Conservation (phyloP, 2,329 filamentous ascomycete genomes). For the Lachnellula cervina region DNA sequence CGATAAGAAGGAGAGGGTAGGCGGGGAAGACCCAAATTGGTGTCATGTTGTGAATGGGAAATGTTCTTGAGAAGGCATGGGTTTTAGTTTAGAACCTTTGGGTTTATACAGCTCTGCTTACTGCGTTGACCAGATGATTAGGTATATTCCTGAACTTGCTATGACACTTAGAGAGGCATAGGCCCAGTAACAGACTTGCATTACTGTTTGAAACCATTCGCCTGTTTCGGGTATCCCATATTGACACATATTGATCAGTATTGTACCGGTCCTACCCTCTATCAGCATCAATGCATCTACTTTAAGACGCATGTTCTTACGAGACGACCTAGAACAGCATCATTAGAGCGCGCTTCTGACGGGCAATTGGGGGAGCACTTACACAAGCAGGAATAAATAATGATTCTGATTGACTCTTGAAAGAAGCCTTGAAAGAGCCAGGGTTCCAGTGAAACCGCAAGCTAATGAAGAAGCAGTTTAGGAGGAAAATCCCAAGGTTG, state of each 20-base stretch:
- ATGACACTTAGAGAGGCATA: conserved; percentile 64
- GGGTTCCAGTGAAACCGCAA: conserved; percentile 66
- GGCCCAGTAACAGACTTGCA: conserved; percentile 70
- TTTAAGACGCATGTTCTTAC: conserved; percentile 44
- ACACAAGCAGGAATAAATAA: conserved; percentile 69
- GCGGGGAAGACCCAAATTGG: conserved; percentile 85
- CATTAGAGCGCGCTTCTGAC: neutral
- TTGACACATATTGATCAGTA: conserved; percentile 73
- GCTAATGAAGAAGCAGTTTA: conserved; percentile 60
- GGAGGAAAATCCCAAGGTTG: conserved; percentile 58
- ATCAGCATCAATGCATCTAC: conserved; percentile 45
- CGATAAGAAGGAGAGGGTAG: conserved; percentile 73
- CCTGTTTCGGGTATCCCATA: conserved; percentile 63
- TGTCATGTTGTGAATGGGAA: conserved; percentile 76
- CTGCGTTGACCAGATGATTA: conserved; percentile 64
- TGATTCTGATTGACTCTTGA: conserved; percentile 72
- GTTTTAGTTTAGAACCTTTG: neutral
- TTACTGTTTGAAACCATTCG: conserved; percentile 53
- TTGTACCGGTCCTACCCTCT: conserved; percentile 59
- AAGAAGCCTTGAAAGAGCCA: conserved; percentile 64
- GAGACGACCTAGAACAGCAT: conserved; percentile 39
- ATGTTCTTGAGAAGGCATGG: conserved; percentile 34
- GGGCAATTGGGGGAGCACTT: conserved; percentile 25
- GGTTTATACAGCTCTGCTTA: conserved; percentile 27
- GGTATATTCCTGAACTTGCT: conserved; percentile 66